Evolutionary conservation across 495 filamentous ascomycete genomes (phyloP), one percentile per base, ranked within the genome.

Genomic region (Xylaria scruposa): DNA sequence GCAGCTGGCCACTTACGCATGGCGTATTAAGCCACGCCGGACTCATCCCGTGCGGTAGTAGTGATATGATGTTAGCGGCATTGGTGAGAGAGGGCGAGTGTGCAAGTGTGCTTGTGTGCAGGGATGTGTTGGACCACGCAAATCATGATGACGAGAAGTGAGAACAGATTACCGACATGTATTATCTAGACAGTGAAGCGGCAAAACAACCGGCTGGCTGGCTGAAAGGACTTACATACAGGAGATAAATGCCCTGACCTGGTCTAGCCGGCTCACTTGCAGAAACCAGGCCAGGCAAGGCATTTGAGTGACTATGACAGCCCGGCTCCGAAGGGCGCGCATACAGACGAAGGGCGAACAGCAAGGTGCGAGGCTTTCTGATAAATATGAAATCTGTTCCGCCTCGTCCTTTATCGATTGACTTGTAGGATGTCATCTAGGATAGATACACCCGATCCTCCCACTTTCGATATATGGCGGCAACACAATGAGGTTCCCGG

Each of bases 71-170:
- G 19, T 29, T 65, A 33, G 68, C 60, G 33, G 68, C 29, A 54
- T 49, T 63, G 58, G 68, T 54, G 68, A 68, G 21, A 53, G 58
- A 62, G 58, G 44, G 33, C 60, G 6, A 17, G 44, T 12, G 17
- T 31, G 29, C 29, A 31, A 31, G 3, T 31, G 29, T 31, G 29
- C 29, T 1, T 1, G 3, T 31, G 29, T 62, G 46, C 44, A 63
- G 58, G 68, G 58, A 53, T 59, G 58, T 44, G 17, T 44, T 53
- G 68, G 33, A 63, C 46, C 56, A 70, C 46, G 58, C 68, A 70
- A 31, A 70, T 53, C 68, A 62, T 47, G 53, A 54, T 54, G 24
- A 63, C 68, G 44, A 46, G 58, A 70, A 63, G 44, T 40, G 58
- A 53, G 44, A 54, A 13, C 56, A 54, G 31, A 63, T 26, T 68